Evolutionary conservation across 2,329 filamentous ascomycete genomes (phyloP).

Genomic region (Neonectria magnoliae): DNA sequence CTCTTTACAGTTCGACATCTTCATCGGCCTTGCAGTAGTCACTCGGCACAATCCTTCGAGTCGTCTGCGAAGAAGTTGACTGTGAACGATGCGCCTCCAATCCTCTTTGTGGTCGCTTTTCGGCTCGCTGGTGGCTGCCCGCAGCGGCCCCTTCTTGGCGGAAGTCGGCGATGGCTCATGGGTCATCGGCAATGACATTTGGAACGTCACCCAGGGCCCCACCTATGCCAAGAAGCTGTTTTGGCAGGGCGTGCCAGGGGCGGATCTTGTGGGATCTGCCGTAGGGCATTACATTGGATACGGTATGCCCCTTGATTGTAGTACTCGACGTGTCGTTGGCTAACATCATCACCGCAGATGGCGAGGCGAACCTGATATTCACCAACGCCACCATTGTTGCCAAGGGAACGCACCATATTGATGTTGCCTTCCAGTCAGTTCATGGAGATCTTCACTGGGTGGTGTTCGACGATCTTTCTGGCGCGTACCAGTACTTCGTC

Average conservation of each 20-base stretch:
- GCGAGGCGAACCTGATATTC: conserved; percentile 18
- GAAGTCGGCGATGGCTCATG: conserved; percentile 18
- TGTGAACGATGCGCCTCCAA: conserved; percentile 5
- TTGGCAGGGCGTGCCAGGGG: conserved; percentile 23
- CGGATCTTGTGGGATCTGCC: conserved; percentile 19
- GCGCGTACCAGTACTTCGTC: conserved; percentile 27
- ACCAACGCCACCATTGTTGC: conserved; percentile 17
- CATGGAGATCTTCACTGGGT: conserved; percentile 26
- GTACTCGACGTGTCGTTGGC: neutral
- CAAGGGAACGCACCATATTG: conserved; percentile 16
- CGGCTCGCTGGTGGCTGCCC: conserved; percentile 7
- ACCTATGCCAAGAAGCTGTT: conserved; percentile 25
- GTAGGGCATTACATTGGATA: conserved; percentile 26
- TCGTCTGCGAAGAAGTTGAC: neutral
- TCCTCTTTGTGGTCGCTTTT: conserved; percentile 3
- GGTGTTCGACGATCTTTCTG: conserved; percentile 23
- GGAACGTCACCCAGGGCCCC: conserved; percentile 27
- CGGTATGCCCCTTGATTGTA: neutral
- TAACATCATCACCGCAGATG: conserved; percentile 5
- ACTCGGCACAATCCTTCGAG: neutral
- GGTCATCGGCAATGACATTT: conserved; percentile 26
- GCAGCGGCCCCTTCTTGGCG: conserved; percentile 13
- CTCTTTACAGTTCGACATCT: neutral
- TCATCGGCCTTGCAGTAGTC: neutral
- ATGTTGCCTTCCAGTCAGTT: conserved; percentile 9